These are phyloP conservation scores for Vitellaria paradoxa DNA, from an alignment of 179 eudicot genomes.

Conservation along the genomic window DNA sequence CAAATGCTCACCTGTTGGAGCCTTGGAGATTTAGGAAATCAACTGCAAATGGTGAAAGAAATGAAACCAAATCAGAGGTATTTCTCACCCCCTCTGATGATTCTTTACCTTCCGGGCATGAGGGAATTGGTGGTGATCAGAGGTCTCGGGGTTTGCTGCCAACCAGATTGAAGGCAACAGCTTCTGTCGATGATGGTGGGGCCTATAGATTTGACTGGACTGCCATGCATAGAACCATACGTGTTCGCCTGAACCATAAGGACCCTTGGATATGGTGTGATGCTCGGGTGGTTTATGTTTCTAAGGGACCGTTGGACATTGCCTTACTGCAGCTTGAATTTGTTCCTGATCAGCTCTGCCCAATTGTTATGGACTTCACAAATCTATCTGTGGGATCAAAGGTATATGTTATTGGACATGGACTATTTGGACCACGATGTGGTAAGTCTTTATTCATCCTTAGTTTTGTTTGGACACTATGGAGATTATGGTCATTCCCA, in stretches of 20 bases:
- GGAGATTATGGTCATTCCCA: neutral
- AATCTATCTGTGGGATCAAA: constrained; percentile 78
- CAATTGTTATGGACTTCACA: constrained; percentile 53
- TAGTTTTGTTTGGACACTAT: neutral
- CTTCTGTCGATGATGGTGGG: constrained; percentile 29
- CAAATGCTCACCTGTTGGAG: constrained; percentile 95
- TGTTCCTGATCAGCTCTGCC: constrained; percentile 60
- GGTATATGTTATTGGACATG: constrained; percentile 88
- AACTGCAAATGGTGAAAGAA: constrained; percentile 33
- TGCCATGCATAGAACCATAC: constrained; percentile 36
- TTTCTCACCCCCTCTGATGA: constrained; percentile 26
- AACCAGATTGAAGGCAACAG: constrained; percentile 17
- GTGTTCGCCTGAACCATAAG: constrained; percentile 68
- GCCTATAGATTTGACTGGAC: constrained; percentile 19
- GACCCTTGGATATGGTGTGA: constrained; percentile 78
- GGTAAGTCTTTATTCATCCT: constrained; percentile 41
- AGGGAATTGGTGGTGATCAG: constrained; percentile 17
- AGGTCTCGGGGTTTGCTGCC: constrained; percentile 22
- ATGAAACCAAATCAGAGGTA: constrained; percentile 31
- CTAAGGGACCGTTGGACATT: constrained; percentile 85
- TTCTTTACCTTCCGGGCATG: constrained; percentile 14
- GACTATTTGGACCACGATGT: constrained; percentile 89
- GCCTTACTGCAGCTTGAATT: constrained; percentile 76
- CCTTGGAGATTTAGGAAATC: constrained; percentile 89
- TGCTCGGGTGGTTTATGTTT: constrained; percentile 76